Evolutionary conservation across 768 basidiomycete species (phyloP), one percentile per base, ranked within the genome.

Genomic region (Tephrocybe sp.): DNA sequence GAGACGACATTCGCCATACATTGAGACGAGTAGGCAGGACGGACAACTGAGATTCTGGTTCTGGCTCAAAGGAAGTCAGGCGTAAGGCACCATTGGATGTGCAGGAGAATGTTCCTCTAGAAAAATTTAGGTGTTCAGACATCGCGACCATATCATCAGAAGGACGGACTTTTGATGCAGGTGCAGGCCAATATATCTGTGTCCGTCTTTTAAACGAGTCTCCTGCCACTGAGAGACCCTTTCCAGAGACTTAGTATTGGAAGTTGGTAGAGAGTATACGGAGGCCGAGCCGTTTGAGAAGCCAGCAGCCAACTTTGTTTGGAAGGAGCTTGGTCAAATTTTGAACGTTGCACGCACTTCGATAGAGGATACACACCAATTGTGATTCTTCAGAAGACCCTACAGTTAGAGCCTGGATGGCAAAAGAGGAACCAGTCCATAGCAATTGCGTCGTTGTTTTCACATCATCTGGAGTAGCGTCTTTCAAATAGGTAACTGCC

Each of bases 11-110:
- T 26, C 75, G 74, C 86, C 89, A 90, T 46, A 79, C 81, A 38
- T 67, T 70, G n/a, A 93, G 72, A 18, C 87, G 82, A 51, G 77
- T 82, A 2, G 90, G 89, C 38, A 92, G 75, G 8, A 70, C 71
- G 6, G 75, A 69, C 27, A 47, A 69, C 62, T 32, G 60, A 53
- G 57, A 67, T 19, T 48, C 39, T 9, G 62, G 34, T 27, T 60
- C 41, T 12, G 49, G 51, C 27, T 35, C 56, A 11, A 73, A 59
- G 28, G 61, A 53, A 1, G 75, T 80, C 46, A 73, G 66, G 44
- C 84, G 79, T 30, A 92, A 70, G 44, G 85, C 85, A 21, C 91
- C 91, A 48, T 86, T 85, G 1, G 87, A 82, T 1, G 87, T 86
- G 63, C 89, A 92, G 9, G 88, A 82, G 52, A 81, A 84, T 7